A percentile compares a stretch with the other conserved stretches of the same genome.
Evolutionary conservation across 2,329 filamentous ascomycete genomes (phyloP).

Genomic region (Dactylellina sp.): DNA sequence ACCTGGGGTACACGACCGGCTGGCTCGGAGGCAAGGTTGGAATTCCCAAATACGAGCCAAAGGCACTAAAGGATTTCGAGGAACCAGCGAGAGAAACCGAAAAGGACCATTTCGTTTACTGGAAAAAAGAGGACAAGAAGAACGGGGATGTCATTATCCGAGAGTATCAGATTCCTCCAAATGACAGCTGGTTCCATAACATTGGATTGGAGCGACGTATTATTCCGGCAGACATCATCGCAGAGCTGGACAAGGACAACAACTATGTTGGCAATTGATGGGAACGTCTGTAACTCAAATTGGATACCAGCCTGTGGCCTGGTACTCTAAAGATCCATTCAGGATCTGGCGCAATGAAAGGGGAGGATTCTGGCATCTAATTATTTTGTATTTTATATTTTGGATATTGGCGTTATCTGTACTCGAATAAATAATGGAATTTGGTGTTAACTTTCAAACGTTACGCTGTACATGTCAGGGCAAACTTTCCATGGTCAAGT

Average conservation of each 20-base stretch:
- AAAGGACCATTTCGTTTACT: background rate
- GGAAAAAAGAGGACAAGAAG: constrained; percentile 19
- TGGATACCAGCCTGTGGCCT: background rate
- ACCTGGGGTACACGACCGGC: constrained; percentile 3
- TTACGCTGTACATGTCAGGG: no score
- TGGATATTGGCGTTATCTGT: no score
- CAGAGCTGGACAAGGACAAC: constrained; percentile 3
- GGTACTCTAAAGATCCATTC: background rate
- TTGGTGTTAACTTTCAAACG: no score
- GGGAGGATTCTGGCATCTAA: no score
- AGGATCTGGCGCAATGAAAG: no score
- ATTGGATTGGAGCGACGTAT: constrained; percentile 1
- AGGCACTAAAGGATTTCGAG: background rate
- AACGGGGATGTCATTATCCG: constrained; percentile 13
- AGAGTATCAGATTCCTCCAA: constrained; percentile 23
- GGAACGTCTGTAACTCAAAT: constrained; percentile 56
- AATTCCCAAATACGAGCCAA: background rate
- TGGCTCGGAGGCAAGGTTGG: background rate
- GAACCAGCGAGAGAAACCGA: background rate
- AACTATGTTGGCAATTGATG: background rate
- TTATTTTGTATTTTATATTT: no score
- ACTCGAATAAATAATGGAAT: no score
- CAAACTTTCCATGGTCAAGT: no score
- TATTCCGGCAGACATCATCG: background rate
- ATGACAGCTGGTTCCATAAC: background rate